Base-by-base conservation (phyloP, 768 basidiomycete species). In the Boletus subcaerulescens region DNA sequence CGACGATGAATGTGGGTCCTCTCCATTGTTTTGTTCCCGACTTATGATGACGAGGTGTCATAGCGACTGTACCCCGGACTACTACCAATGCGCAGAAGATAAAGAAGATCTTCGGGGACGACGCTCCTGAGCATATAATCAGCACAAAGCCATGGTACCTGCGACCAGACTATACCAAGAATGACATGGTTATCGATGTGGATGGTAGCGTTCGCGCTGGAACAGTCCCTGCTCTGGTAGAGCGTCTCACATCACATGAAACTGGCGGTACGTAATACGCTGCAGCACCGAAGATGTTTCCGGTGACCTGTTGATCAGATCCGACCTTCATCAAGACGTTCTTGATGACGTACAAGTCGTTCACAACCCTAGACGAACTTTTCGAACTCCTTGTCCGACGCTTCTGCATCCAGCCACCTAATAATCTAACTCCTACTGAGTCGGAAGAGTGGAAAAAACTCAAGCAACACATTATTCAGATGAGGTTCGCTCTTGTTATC, bases 301-400 rank as follows among this genome's bases (percentile, higher is more conserved):
- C 20, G 36, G 48, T 58, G 35, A 56, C 45, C 22, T 35, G 29
- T 50, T 22, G 54, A 61, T 38, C 48, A 89, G 89, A 97, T 70
- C 80, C 86, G 1, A 81, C 82, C 8, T 96, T 88, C 73, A 89
- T 80, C 69, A 86, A 87, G 67, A 87, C 94, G 1, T 98, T 98
- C 80, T 73, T 98, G 60, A 87, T 97, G 83, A 97, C 96, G 1
- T 97, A 92, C 78, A 92, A 94, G 65, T 94, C 93, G 1, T 98
- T 98, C 71, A 91, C 91, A 15, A 86, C 85, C 6, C 76, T 90
- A 43, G 82, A 90, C 52, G 87, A 93, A 45, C 74, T 98, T 10
- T 87, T 96, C 51, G 86, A 93, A 54, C 77, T 89, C 17, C 84
- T 98, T 18, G 80, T 89, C 8, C 77, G 81, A 42, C 85, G 96